phyloP scores from a whole-genome alignment of 202 grass and related monocot genomes.

The Carex arenaria region DNA sequence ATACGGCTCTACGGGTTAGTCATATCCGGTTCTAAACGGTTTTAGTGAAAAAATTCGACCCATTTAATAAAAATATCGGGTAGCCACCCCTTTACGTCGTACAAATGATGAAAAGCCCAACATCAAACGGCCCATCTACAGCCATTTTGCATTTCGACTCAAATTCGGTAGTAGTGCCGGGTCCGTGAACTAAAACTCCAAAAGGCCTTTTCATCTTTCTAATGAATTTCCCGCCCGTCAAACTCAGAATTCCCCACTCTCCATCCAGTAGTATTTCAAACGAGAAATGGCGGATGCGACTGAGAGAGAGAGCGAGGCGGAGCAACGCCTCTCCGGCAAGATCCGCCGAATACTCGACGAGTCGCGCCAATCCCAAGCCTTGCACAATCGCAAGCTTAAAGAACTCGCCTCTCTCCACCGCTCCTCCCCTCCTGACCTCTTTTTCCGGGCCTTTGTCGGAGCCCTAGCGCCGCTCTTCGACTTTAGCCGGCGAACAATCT shows the following conservation, averaged over 20 bases:
- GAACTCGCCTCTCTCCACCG: constrained; percentile 57
- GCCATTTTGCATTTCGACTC: background rate
- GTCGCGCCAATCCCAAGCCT: constrained; percentile 52
- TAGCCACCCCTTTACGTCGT: too few species aligned
- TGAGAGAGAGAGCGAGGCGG: constrained; percentile 27
- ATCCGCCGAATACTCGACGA: constrained; percentile 71
- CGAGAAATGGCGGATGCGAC: constrained; percentile 32
- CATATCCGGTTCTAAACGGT: too few species aligned
- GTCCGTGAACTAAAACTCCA: background rate
- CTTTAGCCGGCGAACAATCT: constrained; percentile 29
- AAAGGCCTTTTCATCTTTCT: background rate
- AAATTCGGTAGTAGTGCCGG: background rate
- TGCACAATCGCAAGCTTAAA: constrained; percentile 65
- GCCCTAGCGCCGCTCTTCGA: constrained; percentile 70
- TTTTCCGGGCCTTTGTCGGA: constrained; percentile 54
- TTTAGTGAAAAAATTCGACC: too few species aligned
- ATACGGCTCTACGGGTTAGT: too few species aligned
- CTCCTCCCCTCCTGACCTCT: constrained; percentile 21
- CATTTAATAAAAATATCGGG: too few species aligned
- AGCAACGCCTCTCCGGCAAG: constrained; percentile 31
- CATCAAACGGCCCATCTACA: too few species aligned
- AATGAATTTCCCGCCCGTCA: constrained; percentile 27
- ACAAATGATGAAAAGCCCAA: too few species aligned
- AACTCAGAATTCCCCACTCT: constrained; percentile 23
- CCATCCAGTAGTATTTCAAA: background rate